Conservation (phyloP, 169 alveolate species). For the Plasmodium chabaudi region DNA sequence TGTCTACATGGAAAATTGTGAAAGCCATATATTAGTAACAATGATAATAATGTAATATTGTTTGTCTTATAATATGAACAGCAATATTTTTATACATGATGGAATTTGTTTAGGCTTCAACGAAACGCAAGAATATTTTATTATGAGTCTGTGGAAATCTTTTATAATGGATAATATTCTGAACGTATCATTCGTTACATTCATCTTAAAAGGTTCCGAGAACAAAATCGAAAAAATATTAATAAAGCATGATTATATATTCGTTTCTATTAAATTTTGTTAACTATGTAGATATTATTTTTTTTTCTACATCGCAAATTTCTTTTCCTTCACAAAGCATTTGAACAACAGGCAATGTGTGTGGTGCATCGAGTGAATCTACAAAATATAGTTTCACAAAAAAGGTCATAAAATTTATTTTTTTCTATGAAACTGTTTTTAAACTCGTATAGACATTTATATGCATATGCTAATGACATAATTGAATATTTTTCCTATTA, state of each 20-base stretch:
- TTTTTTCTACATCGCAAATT: conserved; percentile 59
- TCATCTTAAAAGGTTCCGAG: conserved; percentile 14
- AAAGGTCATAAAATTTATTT: background rate
- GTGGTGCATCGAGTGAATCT: conserved; percentile 72
- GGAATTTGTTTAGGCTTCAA: conserved; percentile 27
- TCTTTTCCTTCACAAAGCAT: conserved; percentile 76
- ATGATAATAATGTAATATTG: background rate
- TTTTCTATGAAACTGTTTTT: background rate
- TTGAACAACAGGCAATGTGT: conserved; percentile 75
- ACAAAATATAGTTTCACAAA: background rate
- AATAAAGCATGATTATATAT: background rate
- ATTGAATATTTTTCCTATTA: no score
- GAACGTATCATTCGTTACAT: conserved; percentile 63
- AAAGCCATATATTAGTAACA: background rate
- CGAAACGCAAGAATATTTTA: conserved; percentile 65
- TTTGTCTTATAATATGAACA: background rate
- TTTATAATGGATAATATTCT: conserved; percentile 62
- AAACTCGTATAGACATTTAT: no score
- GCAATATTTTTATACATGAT: conserved; percentile 23
- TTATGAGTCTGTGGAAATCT: conserved; percentile 56
- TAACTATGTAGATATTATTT: conserved; percentile 8
- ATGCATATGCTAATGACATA: no score
- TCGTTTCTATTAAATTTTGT: background rate
- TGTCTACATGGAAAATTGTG: conserved; percentile 20
- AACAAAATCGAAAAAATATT: background rate